Conservation (phyloP, 305 asterid species). For the Striga hermonthica region DNA sequence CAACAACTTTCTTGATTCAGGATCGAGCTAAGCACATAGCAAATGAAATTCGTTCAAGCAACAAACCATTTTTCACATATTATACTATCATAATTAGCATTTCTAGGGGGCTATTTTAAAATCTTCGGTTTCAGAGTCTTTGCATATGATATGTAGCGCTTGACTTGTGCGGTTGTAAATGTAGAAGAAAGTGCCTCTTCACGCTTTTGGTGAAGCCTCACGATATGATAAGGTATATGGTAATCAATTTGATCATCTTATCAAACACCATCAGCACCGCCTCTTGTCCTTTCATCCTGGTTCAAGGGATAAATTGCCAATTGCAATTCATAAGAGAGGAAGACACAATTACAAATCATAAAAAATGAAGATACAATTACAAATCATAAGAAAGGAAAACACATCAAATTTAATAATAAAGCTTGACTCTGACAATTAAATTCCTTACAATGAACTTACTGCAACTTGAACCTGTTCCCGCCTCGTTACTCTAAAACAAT, state of each 20-base stretch:
- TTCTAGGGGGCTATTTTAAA: background rate
- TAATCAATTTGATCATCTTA: slow-evolving; percentile 84
- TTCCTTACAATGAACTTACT: too few relatives aligned
- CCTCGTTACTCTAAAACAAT: too few relatives aligned
- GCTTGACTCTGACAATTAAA: too few relatives aligned
- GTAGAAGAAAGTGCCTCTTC: slow-evolving; percentile 84
- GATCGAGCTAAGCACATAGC: slow-evolving; percentile 49
- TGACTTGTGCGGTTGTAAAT: slow-evolving; percentile 74
- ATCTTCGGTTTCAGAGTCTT: slow-evolving; percentile 94
- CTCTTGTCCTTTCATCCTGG: too few relatives aligned
- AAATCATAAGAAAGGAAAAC: too few relatives aligned
- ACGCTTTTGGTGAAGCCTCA: slow-evolving; percentile 78
- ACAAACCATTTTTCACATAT: slow-evolving; percentile 14
- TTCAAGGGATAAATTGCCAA: too few relatives aligned
- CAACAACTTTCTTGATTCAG: slow-evolving; percentile 73
- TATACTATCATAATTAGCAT: background rate
- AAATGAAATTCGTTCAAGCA: slow-evolving; percentile 28
- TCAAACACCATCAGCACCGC: too few relatives aligned
- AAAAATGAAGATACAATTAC: too few relatives aligned
- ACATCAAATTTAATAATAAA: too few relatives aligned
- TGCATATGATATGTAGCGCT: slow-evolving; percentile 82
- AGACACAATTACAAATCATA: too few relatives aligned
- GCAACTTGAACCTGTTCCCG: too few relatives aligned
- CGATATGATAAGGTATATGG: slow-evolving; percentile 91
- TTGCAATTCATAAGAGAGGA: too few relatives aligned